phyloP scores from a whole-genome alignment of 2,329 filamentous ascomycete species.

The Xylaria sp. region DNA sequence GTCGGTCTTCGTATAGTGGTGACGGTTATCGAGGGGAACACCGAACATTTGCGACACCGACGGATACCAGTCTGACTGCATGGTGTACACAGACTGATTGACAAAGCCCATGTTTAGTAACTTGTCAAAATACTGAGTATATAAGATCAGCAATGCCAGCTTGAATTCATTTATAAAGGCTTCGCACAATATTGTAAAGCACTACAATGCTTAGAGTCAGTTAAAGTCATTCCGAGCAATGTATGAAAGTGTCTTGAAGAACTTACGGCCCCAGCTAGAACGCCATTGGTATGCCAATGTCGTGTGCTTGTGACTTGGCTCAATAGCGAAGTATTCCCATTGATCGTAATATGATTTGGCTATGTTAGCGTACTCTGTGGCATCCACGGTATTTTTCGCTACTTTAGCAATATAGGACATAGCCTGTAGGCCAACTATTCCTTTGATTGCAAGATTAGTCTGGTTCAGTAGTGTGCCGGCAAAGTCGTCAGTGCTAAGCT shows the following conservation, averaged over 20 bases:
- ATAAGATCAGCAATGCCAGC: neutral
- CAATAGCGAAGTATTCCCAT: slow-evolving; percentile 43
- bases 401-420: slow-evolving; percentile 70
- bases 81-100: slow-evolving; percentile 43
- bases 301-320: slow-evolving; percentile 43
- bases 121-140: slow-evolving; percentile 44
- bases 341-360: slow-evolving; percentile 40
- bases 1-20: slow-evolving; percentile 78
- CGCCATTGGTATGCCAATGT: slow-evolving; percentile 47
- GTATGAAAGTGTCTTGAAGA: neutral
- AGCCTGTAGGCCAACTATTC: slow-evolving; percentile 80
- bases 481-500: slow-evolving; percentile 80
- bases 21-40: slow-evolving; percentile 74
- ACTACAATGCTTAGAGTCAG: slow-evolving; percentile 18
- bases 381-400: slow-evolving; percentile 65
- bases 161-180: neutral
- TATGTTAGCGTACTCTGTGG: slow-evolving; percentile 67
- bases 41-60: slow-evolving; percentile 75
- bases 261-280: slow-evolving; percentile 39
- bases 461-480: slow-evolving; percentile 76
- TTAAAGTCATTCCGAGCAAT: neutral
- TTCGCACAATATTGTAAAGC: slow-evolving; percentile 31
- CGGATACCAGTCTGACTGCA: slow-evolving; percentile 50
- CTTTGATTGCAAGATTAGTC: slow-evolving; percentile 80
- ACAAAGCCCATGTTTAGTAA: slow-evolving; percentile 51